Base-by-base conservation (phyloP, 768 basidiomycete species). In the Royoungia palumana region DNA sequence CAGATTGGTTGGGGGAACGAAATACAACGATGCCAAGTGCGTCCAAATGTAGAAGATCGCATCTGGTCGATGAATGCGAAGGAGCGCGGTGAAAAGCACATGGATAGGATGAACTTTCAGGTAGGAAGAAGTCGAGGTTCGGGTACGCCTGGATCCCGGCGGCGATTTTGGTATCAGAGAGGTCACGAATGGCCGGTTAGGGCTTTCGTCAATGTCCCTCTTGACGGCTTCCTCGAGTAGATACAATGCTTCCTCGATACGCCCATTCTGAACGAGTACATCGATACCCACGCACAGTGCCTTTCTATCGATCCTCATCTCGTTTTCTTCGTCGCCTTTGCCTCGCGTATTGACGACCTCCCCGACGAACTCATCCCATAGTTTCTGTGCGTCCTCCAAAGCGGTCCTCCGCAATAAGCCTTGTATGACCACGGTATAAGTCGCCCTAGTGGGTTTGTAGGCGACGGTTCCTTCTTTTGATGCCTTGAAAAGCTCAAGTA, bases 11-110 rank as follows among this genome's bases (percentile, higher is more conserved):
- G 83, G 84, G 4, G 69, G 62, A 0, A 83, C 69, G 5, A 71
- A 74, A 62, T 86, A 93, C 4, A 90, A 63, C 0, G 65, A 57
- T 4, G 70, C 69, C 67, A 89, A 78, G 21, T 80, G 66, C n/a
- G 84, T 81, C 85, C 87, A 92, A 2, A 90, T 58, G 36, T 68
- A 68, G 62, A 87, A 83, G 4, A 84, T 75, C 7, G 76, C 68
- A 55, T 87, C 85, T 0, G 85, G 84, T 4, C 86, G 78, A 25
- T 73, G 68, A 17, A 73, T 72, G 19, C 72, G 72, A 21, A 72
- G 71, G 35, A 90, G 71, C 0, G 76, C 54, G 11, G 65, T 61
- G 62, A 83, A 70, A 57, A 82, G 75, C 17, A 69, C 61, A 54
- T 78, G 78, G 38, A 75, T 62, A 2, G 57, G 62, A 38, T 64